phyloP scores from a whole-genome alignment of 2,329 filamentous ascomycete species.

The Nannizziopsis barbatae region DNA sequence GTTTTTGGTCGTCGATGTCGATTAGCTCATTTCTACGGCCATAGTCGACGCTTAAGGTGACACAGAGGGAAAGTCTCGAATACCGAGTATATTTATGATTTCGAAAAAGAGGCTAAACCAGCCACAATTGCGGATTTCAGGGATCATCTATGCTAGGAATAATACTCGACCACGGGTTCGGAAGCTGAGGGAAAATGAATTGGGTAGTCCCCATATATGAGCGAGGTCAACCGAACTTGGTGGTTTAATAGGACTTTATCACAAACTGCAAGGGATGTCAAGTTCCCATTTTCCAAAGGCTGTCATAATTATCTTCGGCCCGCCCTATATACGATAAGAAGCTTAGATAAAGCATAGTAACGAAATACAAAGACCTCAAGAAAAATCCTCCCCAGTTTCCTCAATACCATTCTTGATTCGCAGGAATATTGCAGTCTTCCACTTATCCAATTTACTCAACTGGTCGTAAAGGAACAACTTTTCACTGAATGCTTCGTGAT shows the following conservation, averaged over 20 bases:
- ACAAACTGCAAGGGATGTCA: neutral
- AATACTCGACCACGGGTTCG: no score
- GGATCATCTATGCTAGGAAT: no score
- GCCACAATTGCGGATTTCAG: no score
- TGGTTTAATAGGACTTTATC: no score
- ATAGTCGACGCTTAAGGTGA: no score
- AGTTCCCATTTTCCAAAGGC: neutral
- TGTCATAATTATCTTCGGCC: neutral
- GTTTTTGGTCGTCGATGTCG: neutral
- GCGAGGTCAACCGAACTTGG: no score
- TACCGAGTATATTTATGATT: no score
- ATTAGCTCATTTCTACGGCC: neutral
- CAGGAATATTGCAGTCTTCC: constrained; percentile 82
- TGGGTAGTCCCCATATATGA: no score
- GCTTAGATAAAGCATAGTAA: neutral
- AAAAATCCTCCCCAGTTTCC: constrained; percentile 57
- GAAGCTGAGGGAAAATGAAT: no score
- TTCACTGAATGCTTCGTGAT: constrained; percentile 73
- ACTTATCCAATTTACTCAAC: constrained; percentile 87
- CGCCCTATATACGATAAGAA: neutral
- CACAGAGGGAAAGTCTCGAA: no score
- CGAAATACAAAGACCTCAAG: constrained; percentile 31
- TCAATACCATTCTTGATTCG: constrained; percentile 76
- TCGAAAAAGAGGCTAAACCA: no score
- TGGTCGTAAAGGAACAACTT: constrained; percentile 84